Evolutionary conservation across 2,329 filamentous ascomycete genomes (phyloP), one percentile per base, ranked within the genome.

Genomic region (Alternaria metachromatica): DNA sequence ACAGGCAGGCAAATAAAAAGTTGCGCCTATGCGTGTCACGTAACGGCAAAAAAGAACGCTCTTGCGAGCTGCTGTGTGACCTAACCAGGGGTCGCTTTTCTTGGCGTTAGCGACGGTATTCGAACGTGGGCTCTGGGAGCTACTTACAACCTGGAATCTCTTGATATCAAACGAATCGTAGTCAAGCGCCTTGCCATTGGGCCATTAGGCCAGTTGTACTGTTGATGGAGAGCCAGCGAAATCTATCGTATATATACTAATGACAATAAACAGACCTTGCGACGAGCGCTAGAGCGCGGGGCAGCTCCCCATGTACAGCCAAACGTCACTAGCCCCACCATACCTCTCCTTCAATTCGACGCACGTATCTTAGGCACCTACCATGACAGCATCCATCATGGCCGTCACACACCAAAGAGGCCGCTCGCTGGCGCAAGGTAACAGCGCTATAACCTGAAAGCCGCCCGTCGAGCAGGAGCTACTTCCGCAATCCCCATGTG

Each of bases 131-230:
- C 26, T 43, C 15, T 26, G 10, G 20, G 57, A 28, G n/a, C 15
- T 48, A 60, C 58, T 60, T 60, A 60, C 58, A 65, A 65, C 70
- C 72, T 75, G 72, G 70, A 74, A 75, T 76, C 73, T 76, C 72
- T 74, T 76, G 73, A 76, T 76, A 49, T 53, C 64, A 45, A 54
- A 55, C 15, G n/a, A 65, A 72, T 84, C 83, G 83, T 85, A 85
- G 84, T 85, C 83, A 85, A 84, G 82, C 83, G 82, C 83, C 83
- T 85, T 85, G 82, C 83, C 83, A 85, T 85, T 85, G 83, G 83
- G 83, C 83, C 83, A 85, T 72, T 71, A 65, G 71, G 63, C 73
- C 73, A 57, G 62, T 67, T 63, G 33, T 66, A 23, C 15, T 46
- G 12, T 11, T 50, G 44, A 56, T 70, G 58, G 13, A 43, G 45